These are phyloP conservation scores for Dichomitus squalens DNA, from an alignment of 1,284 basidiomycete genomes.

Conservation along the genomic window DNA sequence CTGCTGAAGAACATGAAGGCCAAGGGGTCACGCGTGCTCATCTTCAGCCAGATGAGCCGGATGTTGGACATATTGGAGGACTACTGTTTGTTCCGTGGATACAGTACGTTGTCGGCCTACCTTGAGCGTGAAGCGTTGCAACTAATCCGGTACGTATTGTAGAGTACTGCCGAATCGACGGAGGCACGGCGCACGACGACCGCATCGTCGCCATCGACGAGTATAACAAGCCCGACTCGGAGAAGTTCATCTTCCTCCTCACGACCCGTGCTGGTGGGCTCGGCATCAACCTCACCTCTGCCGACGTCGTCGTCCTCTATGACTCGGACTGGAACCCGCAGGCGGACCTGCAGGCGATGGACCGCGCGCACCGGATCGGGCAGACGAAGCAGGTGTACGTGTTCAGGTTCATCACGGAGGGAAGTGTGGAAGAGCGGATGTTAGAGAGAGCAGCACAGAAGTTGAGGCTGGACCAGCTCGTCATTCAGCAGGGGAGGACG, in stretches of 20 bases:
- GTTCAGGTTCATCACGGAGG: constrained; percentile 96
- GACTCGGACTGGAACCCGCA: constrained; percentile 99
- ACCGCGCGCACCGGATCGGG: constrained; percentile 97
- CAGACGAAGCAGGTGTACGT: constrained; percentile 99
- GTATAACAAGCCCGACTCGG: constrained; percentile 94
- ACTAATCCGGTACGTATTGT: background rate
- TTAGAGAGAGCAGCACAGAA: constrained; percentile 97
- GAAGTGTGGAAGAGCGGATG: constrained; percentile 97
- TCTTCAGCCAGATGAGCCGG: constrained; percentile 99
- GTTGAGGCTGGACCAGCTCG: constrained; percentile 92
- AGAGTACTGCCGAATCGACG: constrained; percentile 99
- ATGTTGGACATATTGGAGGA: constrained; percentile 94
- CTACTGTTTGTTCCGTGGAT: constrained; percentile 92
- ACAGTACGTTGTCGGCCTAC: constrained; percentile 57
- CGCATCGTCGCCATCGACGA: constrained; percentile 97
- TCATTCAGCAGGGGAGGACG: constrained; percentile 94
- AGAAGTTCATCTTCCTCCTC: constrained; percentile 96
- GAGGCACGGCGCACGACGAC: constrained; percentile 94
- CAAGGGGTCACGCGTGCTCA: constrained; percentile 93
- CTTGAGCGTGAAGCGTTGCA: background rate
- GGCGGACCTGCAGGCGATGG: constrained; percentile 99
- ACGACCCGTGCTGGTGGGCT: constrained; percentile 98
- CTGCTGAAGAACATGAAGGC: constrained; percentile 86
- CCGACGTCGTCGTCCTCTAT: constrained; percentile 96
- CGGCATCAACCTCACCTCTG: constrained; percentile 96